These are phyloP conservation scores for Cladosporium sp. DNA, from an alignment of 2,329 filamentous ascomycete genomes.

Conservation along the genomic window DNA sequence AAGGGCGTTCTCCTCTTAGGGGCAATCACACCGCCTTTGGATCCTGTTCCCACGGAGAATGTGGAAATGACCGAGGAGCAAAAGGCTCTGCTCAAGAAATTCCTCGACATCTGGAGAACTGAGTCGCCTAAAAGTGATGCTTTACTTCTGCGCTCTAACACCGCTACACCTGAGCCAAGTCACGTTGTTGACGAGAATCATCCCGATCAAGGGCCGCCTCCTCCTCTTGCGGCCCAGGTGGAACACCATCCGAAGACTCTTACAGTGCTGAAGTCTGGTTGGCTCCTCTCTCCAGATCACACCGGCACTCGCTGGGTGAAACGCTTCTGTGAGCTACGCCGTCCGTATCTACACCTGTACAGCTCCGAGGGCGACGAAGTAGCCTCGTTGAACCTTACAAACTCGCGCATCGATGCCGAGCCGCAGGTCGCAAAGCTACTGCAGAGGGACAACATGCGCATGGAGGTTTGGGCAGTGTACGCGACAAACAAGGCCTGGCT, in stretches of 20 bases:
- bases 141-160: slow-evolving; percentile 55
- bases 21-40: slow-evolving; percentile 50
- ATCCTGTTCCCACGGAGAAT: slow-evolving; percentile 24
- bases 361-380: slow-evolving; percentile 86
- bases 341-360: slow-evolving; percentile 91
- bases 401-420: slow-evolving; percentile 88
- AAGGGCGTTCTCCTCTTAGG: slow-evolving; percentile 59
- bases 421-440: slow-evolving; percentile 83
- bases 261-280: slow-evolving; percentile 76
- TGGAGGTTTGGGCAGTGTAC: slow-evolving; percentile 83
- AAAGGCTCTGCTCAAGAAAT: slow-evolving; percentile 52
- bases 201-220: slow-evolving; percentile 40
- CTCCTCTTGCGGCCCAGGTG: slow-evolving; percentile 76
- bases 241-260: slow-evolving; percentile 76
- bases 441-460: slow-evolving; percentile 36
- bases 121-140: slow-evolving; percentile 47
- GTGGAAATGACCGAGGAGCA: slow-evolving; percentile 36
- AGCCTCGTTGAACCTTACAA: slow-evolving; percentile 82
- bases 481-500: slow-evolving; percentile 93
- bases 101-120: slow-evolving; percentile 65
- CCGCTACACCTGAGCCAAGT: slow-evolving; percentile 69
- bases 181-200: slow-evolving; percentile 32
- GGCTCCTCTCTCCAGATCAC: slow-evolving; percentile 76
- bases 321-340: slow-evolving; percentile 86
- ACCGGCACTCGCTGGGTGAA: slow-evolving; percentile 84